Conservation (phyloP, 1,139 yeast genomes). For the Taphrina confusa region DNA sequence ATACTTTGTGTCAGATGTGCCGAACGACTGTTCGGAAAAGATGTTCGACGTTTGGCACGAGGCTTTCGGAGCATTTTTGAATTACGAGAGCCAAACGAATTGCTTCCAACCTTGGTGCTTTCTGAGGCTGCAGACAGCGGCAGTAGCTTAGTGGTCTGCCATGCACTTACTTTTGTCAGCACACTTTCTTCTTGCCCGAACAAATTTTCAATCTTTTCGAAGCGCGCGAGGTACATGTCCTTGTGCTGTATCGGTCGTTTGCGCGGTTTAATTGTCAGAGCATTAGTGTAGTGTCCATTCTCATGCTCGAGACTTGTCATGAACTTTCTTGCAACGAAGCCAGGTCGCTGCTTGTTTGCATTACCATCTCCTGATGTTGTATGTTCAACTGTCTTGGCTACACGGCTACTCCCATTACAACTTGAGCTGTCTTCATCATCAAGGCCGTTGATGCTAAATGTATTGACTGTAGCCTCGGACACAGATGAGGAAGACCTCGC, state of each 20-base stretch:
- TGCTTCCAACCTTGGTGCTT: neutral
- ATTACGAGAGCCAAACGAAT: neutral
- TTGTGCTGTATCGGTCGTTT: neutral
- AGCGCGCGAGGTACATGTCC: conserved; percentile 4
- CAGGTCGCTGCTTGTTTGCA: too few relatives aligned
- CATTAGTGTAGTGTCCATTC: conserved; percentile 2
- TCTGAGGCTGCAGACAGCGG: neutral
- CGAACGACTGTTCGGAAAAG: too few relatives aligned
- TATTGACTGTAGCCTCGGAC: neutral
- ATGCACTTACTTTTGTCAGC: conserved; percentile 10
- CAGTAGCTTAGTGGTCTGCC: conserved; percentile 3
- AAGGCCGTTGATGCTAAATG: too few relatives aligned
- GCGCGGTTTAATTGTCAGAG: neutral
- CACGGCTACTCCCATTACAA: too few relatives aligned
- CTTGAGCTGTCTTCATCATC: too few relatives aligned
- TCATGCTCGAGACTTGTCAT: conserved; percentile 15
- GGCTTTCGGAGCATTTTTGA: neutral
- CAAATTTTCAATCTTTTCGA: conserved; percentile 14
- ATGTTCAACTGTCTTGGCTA: too few relatives aligned
- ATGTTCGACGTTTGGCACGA: neutral
- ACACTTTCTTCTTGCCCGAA: conserved; percentile 14
- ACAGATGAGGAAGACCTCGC: neutral
- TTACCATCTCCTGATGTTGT: too few relatives aligned
- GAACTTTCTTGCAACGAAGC: neutral
- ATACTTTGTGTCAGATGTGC: neutral